Evolutionary conservation across 2,329 filamentous ascomycete genomes (phyloP).

Genomic region (Fusarium temperatum): DNA sequence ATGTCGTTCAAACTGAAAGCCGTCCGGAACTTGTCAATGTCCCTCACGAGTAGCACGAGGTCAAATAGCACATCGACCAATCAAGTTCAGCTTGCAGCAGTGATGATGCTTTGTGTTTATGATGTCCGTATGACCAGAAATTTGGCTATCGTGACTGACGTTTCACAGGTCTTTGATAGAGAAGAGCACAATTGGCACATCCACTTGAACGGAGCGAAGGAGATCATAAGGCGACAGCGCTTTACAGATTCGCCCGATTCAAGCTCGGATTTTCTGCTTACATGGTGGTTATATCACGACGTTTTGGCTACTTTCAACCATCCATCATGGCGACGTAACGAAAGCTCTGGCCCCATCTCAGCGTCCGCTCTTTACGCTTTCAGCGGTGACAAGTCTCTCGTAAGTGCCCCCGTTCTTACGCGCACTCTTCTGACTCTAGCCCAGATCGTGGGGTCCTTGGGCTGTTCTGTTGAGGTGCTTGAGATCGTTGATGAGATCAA

Average conservation of each 20-base stretch:
- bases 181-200: not conserved
- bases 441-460: not conserved
- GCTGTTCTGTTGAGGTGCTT: not conserved
- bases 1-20: not conserved
- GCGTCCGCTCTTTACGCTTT: not conserved
- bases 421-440: not conserved
- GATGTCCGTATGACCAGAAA: not conserved
- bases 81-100: not conserved
- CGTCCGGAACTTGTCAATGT: not conserved
- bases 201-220: not conserved
- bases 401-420: not conserved
- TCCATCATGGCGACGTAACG: not conserved
- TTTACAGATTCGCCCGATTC: rapidly evolving
- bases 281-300: not conserved
- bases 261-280: not conserved
- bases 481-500: not conserved
- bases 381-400: not conserved
- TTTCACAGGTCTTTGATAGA: not conserved
- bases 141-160: not conserved
- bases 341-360: too few species aligned
- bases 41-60: not conserved
- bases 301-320: not conserved
- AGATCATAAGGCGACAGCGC: not conserved
- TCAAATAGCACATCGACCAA: not conserved
- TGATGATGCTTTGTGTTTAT: constrained; percentile 1